Conservation (phyloP, 2,329 filamentous ascomycete species). For the Curvularia verruculosa region DNA sequence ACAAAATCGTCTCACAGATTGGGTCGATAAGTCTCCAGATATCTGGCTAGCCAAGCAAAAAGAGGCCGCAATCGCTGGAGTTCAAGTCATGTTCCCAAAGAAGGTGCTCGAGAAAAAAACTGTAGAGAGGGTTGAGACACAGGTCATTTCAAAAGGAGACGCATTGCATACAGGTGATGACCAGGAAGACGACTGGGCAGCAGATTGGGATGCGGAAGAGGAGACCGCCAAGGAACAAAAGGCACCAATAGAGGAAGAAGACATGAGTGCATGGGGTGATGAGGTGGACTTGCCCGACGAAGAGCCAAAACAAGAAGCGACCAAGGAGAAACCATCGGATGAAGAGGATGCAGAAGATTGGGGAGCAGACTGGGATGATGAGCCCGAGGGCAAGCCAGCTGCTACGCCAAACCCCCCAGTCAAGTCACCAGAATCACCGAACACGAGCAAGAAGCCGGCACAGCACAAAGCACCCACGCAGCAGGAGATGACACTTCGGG, state of each 20-base stretch:
- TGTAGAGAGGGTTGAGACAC: slow-evolving; percentile 85
- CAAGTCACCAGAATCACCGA: slow-evolving; percentile 37
- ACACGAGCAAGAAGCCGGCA: slow-evolving; percentile 39
- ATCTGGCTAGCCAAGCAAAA: slow-evolving; percentile 87
- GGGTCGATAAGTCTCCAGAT: slow-evolving; percentile 79
- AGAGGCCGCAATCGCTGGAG: slow-evolving; percentile 76
- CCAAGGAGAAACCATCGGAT: slow-evolving; percentile 45
- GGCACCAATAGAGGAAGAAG: slow-evolving; percentile 52
- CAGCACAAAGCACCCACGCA: slow-evolving; percentile 35
- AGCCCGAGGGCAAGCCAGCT: slow-evolving; percentile 45
- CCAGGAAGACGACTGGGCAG: slow-evolving; percentile 71
- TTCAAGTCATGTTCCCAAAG: slow-evolving; percentile 70
- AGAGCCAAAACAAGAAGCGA: slow-evolving; percentile 28
- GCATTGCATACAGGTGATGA: slow-evolving; percentile 64
- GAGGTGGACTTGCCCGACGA: slow-evolving; percentile 43
- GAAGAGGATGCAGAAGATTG: slow-evolving; percentile 68
- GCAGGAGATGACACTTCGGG: slow-evolving; percentile 76
- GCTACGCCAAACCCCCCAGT: slow-evolving; percentile 16
- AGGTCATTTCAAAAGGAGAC: slow-evolving; percentile 74
- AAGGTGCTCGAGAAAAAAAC: slow-evolving; percentile 70
- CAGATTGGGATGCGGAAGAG: slow-evolving; percentile 72
- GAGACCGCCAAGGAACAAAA: slow-evolving; percentile 15
- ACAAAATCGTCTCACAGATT: slow-evolving; percentile 70
- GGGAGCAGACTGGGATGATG: slow-evolving; percentile 76
- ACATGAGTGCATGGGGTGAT: slow-evolving; percentile 57